Evolutionary conservation across 768 basidiomycete species (phyloP).

Genomic region (Lactifluus subvellereus): DNA sequence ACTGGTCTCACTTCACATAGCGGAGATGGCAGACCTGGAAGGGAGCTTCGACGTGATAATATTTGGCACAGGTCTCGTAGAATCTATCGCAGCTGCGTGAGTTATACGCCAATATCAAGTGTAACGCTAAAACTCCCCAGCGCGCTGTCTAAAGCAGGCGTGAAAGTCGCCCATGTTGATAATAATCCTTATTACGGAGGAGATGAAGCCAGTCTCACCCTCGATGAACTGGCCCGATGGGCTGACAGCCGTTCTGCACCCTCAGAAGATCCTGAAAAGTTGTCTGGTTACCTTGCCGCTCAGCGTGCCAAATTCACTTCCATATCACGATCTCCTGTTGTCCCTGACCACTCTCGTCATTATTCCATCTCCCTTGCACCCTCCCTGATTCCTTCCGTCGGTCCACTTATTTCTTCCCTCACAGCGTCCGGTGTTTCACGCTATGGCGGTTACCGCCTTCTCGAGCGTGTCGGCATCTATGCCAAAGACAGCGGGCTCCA

Average conservation of each 20-base stretch:
- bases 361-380: conserved; percentile 88
- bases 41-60: conserved; percentile 59
- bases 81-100: conserved; percentile 88
- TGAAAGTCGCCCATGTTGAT: conserved; percentile 86
- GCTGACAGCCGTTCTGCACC: conserved; percentile 36
- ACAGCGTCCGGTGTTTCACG: conserved; percentile 79
- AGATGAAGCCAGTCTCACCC: conserved; percentile 70
- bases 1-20: neutral
- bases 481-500: conserved; percentile 39
- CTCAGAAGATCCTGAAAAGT: conserved; percentile 11
- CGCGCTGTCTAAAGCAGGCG: conserved; percentile 82
- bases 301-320: conserved; percentile 36
- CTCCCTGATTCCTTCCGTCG: conserved; percentile 70
- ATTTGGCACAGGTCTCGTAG: conserved; percentile 73
- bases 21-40: conserved; percentile 15
- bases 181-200: conserved; percentile 80
- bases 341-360: conserved; percentile 57
- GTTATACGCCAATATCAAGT: conserved; percentile 29
- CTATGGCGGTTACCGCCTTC: conserved; percentile 85
- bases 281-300: conserved; percentile 25
- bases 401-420: conserved; percentile 72
- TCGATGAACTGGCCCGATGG: conserved; percentile 78
- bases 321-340: conserved; percentile 38
- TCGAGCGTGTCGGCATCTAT: conserved; percentile 65
- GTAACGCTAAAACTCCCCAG: conserved; percentile 37